Conservation (phyloP, 768 basidiomycete species). For the Austroboletus eburneus region DNA sequence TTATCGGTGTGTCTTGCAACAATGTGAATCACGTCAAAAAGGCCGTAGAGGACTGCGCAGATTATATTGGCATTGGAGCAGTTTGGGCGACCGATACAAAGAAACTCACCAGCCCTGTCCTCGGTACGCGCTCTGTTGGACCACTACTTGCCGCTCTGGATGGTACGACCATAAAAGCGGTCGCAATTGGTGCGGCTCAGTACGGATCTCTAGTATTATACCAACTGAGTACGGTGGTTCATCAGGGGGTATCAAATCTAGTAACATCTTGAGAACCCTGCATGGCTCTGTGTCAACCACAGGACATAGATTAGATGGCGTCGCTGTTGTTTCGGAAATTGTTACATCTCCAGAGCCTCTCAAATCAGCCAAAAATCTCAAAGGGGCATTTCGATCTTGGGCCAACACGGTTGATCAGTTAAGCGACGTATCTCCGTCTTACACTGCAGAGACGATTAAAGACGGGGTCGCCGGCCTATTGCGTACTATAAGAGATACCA, state of each 20-base stretch:
- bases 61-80: constrained; percentile 88
- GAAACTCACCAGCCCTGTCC: constrained; percentile 52
- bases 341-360: constrained; percentile 58
- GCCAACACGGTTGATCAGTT: neutral
- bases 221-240: neutral
- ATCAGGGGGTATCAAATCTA: constrained; percentile 83
- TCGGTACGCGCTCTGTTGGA: constrained; percentile 75
- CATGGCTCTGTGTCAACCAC: constrained; percentile 63
- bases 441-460: constrained; percentile 36
- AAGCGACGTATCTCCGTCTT: constrained; percentile 4
- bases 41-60: constrained; percentile 62
- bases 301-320: constrained; percentile 63
- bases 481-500: constrained; percentile 43
- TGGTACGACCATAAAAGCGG: constrained; percentile 61
- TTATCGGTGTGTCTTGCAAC: constrained; percentile 82
- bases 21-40: constrained; percentile 56
- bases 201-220: neutral
- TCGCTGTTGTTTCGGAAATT: constrained; percentile 89
- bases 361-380: constrained; percentile 44
- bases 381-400: constrained; percentile 36
- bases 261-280: constrained; percentile 71
- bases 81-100: constrained; percentile 83
- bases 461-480: constrained; percentile 48
- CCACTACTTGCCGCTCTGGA: constrained; percentile 60
- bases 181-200: constrained; percentile 71